Evolutionary conservation across 306 rosid genomes (phyloP).

Genomic region (Rosa rugosa): DNA sequence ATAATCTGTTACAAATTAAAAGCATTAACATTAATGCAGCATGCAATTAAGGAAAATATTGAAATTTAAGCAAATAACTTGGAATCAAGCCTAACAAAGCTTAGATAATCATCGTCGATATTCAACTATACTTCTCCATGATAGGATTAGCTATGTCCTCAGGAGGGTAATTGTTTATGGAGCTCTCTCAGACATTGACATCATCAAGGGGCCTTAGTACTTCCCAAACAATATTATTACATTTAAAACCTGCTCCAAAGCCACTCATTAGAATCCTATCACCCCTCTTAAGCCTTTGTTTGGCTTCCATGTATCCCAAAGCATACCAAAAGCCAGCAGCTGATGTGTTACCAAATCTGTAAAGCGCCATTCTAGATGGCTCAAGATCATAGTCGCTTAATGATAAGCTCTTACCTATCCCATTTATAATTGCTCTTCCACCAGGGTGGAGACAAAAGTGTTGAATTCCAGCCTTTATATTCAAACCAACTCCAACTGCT

Average conservation of each 20-base stretch:
- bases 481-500: too few species aligned
- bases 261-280: constrained; percentile 67
- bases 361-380: constrained; percentile 80
- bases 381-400: constrained; percentile 58
- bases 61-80: too few species aligned
- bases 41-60: background rate
- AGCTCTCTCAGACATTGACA: background rate
- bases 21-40: too few species aligned
- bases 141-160: background rate
- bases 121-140: background rate
- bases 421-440: constrained; percentile 72
- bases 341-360: constrained; percentile 79
- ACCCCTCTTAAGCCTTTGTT: constrained; percentile 71
- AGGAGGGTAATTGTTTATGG: background rate
- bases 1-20: too few species aligned
- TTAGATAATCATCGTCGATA: background rate
- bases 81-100: background rate
- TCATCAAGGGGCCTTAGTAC: constrained; percentile 39
- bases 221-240: constrained; percentile 85
- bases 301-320: constrained; percentile 88
- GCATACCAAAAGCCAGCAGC: constrained; percentile 91
- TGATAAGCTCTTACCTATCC: constrained; percentile 46
- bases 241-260: constrained; percentile 87
- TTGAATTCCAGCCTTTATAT: too few species aligned
- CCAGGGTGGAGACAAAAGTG: constrained; percentile 45